These are phyloP conservation scores for Talaromyces proteolyticus DNA, from an alignment of 495 filamentous ascomycete species.

Conservation along the genomic window DNA sequence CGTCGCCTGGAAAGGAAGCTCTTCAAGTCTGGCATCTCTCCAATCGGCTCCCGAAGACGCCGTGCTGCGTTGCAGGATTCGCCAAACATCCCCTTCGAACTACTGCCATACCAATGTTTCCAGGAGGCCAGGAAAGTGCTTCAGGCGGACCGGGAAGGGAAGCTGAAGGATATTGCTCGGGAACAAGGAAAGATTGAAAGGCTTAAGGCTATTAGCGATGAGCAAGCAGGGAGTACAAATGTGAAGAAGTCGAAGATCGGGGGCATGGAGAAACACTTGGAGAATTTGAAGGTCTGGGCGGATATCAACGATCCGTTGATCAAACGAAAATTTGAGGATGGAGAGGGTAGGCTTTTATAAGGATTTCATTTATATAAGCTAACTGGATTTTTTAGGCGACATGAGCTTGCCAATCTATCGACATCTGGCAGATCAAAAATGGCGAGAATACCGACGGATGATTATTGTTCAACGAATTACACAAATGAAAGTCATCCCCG, in stretches of 20 bases:
- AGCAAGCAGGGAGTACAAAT: slow-evolving; percentile 52
- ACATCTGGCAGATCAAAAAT: slow-evolving; percentile 78
- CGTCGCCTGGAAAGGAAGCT: slow-evolving; percentile 55
- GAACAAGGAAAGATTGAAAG: slow-evolving; percentile 53
- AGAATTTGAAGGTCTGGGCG: slow-evolving; percentile 78
- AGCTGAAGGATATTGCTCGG: slow-evolving; percentile 58
- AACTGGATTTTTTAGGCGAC: slow-evolving; percentile 52
- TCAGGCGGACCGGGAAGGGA: slow-evolving; percentile 73
- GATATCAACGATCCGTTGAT: slow-evolving; percentile 95
- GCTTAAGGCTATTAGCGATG: slow-evolving; percentile 52
- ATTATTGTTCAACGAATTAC: slow-evolving; percentile 81
- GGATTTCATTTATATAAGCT: not conserved
- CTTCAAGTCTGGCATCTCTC: slow-evolving; percentile 49
- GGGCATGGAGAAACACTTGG: slow-evolving; percentile 69
- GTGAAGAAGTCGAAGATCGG: slow-evolving; percentile 58
- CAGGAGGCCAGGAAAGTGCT: slow-evolving; percentile 89
- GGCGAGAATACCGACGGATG: slow-evolving; percentile 70
- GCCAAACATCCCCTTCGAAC: slow-evolving; percentile 76
- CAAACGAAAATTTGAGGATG: slow-evolving; percentile 93
- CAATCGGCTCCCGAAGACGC: slow-evolving; percentile 77
- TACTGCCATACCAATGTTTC: slow-evolving; percentile 93
- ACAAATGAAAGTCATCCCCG: slow-evolving; percentile 87
- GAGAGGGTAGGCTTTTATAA: slow-evolving; percentile 55
- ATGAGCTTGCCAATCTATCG: slow-evolving; percentile 98
- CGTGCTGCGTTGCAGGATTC: slow-evolving; percentile 67